phyloP scores from a whole-genome alignment of 1,284 basidiomycete species.

The Heterobasidion irregulare region DNA sequence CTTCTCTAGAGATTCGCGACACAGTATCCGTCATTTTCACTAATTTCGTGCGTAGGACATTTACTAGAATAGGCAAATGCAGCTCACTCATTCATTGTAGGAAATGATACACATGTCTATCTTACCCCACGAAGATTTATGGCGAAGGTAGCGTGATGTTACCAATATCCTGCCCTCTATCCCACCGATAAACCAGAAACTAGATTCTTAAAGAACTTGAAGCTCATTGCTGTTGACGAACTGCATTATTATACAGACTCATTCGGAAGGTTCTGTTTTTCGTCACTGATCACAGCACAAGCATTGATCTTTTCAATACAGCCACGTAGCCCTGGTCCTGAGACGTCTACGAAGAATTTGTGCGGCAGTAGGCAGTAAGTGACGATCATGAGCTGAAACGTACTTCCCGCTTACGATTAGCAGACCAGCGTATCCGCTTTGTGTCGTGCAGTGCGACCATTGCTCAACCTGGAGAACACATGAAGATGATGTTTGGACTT shows the following conservation, averaged over 20 bases:
- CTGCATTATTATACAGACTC: conserved; percentile 73
- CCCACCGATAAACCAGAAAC: conserved; percentile 1
- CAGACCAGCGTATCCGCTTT: conserved; percentile 58
- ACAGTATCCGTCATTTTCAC: conserved; percentile 67
- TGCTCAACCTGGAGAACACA: conserved; percentile 69
- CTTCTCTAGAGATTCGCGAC: conserved; percentile 47
- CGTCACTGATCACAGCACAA: not conserved
- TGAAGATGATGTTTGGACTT: conserved; percentile 70
- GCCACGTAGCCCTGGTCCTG: conserved; percentile 76
- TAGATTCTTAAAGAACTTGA: conserved; percentile 69
- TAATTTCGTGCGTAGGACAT: conserved; percentile 53
- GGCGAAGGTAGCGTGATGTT: conserved; percentile 52
- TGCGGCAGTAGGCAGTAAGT: conserved; percentile 77
- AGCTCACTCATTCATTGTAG: conserved; percentile 27
- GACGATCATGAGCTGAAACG: not conserved
- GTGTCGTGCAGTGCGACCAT: conserved; percentile 91
- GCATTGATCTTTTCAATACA: conserved; percentile 18
- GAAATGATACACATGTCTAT: conserved; percentile 87
- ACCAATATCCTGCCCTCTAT: not conserved
- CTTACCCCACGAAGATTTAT: conserved; percentile 76
- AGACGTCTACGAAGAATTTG: conserved; percentile 75
- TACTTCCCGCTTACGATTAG: not conserved
- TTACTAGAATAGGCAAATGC: not conserved
- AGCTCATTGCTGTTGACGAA: conserved; percentile 80
- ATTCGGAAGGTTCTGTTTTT: conserved; percentile 51